These are phyloP conservation scores for Flaveria trinervia DNA, from an alignment of 129 eudicot genomes.

Conservation along the genomic window DNA sequence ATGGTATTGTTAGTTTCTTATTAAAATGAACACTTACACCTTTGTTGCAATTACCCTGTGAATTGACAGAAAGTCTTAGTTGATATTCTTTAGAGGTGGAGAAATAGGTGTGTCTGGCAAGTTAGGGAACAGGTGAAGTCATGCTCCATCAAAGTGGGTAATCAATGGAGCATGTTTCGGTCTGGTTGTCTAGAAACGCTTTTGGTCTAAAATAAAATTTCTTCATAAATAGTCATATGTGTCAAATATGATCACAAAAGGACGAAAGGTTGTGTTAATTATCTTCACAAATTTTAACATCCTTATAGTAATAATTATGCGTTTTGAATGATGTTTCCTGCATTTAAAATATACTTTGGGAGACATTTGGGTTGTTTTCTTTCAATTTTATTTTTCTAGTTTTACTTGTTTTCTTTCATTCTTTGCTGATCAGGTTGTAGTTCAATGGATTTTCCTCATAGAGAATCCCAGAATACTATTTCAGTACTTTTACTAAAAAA, in stretches of 20 bases:
- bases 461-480: neutral
- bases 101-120: neutral
- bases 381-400: neutral
- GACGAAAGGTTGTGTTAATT: neutral
- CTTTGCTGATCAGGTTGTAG: neutral
- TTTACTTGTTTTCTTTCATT: neutral
- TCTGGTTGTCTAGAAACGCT: neutral
- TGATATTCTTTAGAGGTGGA: neutral
- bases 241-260: neutral
- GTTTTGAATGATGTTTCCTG: neutral
- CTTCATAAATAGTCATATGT: neutral
- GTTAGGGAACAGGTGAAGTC: neutral
- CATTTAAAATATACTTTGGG: neutral
- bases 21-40: neutral
- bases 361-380: neutral
- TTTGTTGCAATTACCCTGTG: neutral
- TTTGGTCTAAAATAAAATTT: neutral
- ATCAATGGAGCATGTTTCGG: neutral
- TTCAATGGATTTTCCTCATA: neutral
- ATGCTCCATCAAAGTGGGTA: neutral
- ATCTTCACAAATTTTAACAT: neutral
- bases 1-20: neutral
- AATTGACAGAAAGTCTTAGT: neutral
- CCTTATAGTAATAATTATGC: neutral
- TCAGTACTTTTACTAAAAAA: slow-evolving; percentile 1